A percentile compares a stretch with the other conserved stretches of the same genome.
Evolutionary conservation across 768 basidiomycete species (phyloP).

Genomic region (Mycena olivaceomarginata): DNA sequence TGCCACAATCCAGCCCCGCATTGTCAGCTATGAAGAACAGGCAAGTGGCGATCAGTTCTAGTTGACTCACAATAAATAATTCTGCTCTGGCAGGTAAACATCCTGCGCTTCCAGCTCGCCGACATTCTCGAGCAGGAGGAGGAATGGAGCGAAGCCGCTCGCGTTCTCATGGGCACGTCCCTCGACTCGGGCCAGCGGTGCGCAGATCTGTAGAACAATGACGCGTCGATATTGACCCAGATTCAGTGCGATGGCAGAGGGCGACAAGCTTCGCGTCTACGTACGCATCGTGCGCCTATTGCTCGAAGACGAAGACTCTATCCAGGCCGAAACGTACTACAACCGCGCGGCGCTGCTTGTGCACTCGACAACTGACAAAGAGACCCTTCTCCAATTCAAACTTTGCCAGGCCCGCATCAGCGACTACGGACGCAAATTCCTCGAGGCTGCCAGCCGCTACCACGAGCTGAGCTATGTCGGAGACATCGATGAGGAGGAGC

Average conservation of each 20-base stretch:
- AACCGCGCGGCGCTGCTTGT: conserved; percentile 95
- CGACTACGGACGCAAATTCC: conserved; percentile 93
- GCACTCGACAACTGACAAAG: conserved; percentile 86
- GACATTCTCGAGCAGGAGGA: conserved; percentile 93
- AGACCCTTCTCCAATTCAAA: conserved; percentile 90
- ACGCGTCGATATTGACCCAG: conserved; percentile 35
- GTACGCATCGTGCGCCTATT: conserved; percentile 96
- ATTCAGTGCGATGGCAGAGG: conserved; percentile 79
- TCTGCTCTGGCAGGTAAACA: conserved; percentile 77
- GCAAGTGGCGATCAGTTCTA: conserved; percentile 63
- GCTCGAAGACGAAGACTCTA: conserved; percentile 96
- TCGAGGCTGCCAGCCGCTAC: conserved; percentile 95
- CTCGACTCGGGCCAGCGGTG: conserved; percentile 93
- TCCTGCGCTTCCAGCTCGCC: conserved; percentile 91
- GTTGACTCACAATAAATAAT: conserved; percentile 8
- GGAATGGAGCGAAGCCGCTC: conserved; percentile 95
- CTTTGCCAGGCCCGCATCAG: conserved; percentile 96
- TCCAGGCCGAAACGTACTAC: conserved; percentile 98
- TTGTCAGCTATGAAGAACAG: conserved; percentile 97
- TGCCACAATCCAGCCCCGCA: conserved; percentile 80
- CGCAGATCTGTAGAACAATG: conserved; percentile 41
- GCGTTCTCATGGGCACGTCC: conserved; percentile 93
- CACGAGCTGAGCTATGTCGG: conserved; percentile 95
- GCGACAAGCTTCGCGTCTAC: conserved; percentile 92
- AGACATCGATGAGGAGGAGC: conserved; percentile 95